Base-by-base conservation (phyloP, 139 green algal genomes). In the Bryopsis sp. region DNA sequence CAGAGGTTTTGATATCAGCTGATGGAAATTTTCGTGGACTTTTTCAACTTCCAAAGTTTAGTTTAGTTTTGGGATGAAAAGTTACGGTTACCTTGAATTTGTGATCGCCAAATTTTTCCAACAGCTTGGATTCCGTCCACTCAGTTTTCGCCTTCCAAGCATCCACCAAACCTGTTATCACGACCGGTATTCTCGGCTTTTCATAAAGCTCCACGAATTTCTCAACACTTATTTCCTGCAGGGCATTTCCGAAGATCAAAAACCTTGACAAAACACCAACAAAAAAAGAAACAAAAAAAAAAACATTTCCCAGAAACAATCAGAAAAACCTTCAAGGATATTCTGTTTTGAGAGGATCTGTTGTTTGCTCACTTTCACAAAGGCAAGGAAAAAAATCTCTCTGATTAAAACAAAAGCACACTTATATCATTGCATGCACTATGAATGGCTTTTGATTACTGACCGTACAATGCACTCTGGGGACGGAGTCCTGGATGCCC, bases 11-110 rank as follows among this genome's bases (percentile, higher is more conserved):
- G n/a, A n/a, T n/a, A n/a, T n/a, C n/a, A n/a, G n/a, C n/a, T n/a
- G n/a, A n/a, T n/a, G n/a, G n/a, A n/a, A n/a, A n/a, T n/a, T n/a
- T n/a, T n/a, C n/a, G n/a, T n/a, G n/a, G n/a, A n/a, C n/a, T n/a
- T n/a, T n/a, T n/a, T n/a, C n/a, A n/a, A n/a, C 31, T 63, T 32
- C 54, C 31, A 31, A 63, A 31, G 37, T 24, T 24, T 24, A 26
- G 47, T 26, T 57, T 26, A 22, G 47, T 22, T 22, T 22, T 22
- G 47, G 47, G 47, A 24, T 22, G n/a, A n/a, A n/a, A n/a, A n/a
- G n/a, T n/a, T n/a, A n/a, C n/a, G n/a, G n/a, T 38, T 36, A 88
- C 85, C 83, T 95, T 95, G 78, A 95, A 95, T 60, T 79, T 85
- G 72, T 91, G 84, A 3, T 87, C 64, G 6, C 71, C 76, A 70